A percentile compares a stretch with the other conserved stretches of the same genome.
phyloP scores from a whole-genome alignment of 768 basidiomycete genomes.

The Boletales sp. region DNA sequence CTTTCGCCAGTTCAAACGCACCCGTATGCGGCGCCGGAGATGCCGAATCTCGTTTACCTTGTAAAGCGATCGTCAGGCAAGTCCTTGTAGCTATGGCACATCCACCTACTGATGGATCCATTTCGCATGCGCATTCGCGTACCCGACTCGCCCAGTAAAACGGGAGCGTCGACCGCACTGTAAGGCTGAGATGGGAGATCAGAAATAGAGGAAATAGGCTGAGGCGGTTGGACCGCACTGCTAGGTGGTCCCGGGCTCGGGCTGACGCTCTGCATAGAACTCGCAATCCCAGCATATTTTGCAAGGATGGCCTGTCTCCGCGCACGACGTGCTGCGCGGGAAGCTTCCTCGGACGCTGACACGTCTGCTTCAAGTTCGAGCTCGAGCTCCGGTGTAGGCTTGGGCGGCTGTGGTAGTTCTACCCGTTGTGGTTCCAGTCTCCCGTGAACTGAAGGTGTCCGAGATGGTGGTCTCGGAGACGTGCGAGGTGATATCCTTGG shows the following conservation, averaged over 20 bases:
- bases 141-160: conserved; percentile 9
- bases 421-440: conserved; percentile 11
- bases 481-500: conserved; percentile 63
- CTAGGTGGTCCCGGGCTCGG: conserved; percentile 62
- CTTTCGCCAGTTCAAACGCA: conserved; percentile 68
- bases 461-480: conserved; percentile 25
- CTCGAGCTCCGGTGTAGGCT: conserved; percentile 34
- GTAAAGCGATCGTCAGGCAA: not conserved
- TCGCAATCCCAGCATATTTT: conserved; percentile 58
- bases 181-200: conserved; percentile 56
- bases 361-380: conserved; percentile 56
- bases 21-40: conserved; percentile 57
- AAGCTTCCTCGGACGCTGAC: conserved; percentile 50
- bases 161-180: conserved; percentile 38
- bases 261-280: conserved; percentile 41
- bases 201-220: conserved; percentile 55
- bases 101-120: conserved; percentile 22
- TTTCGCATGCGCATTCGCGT: conserved; percentile 4
- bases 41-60: conserved; percentile 50
- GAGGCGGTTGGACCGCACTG: conserved; percentile 75
- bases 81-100: not conserved
- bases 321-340: conserved; percentile 66
- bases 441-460: conserved; percentile 23
- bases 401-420: conserved; percentile 15
- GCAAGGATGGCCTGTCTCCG: conserved; percentile 75